A percentile compares a stretch with the other conserved stretches of the same genome.
Evolutionary conservation across 257 asterid species (phyloP).

Genomic region (Gardenia jasminoides): DNA sequence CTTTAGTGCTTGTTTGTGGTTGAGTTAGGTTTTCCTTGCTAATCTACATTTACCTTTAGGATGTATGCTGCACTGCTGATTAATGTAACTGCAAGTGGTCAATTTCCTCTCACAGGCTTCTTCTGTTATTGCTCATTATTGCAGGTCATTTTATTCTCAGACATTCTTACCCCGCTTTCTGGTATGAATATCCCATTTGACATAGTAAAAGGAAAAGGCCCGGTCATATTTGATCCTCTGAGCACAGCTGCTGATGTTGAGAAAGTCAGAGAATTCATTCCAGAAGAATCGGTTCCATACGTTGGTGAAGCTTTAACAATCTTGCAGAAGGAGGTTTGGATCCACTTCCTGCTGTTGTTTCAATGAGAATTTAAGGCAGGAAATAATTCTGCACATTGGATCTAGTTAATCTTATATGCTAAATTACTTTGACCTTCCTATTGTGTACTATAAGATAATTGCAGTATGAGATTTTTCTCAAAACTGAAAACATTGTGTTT

Average conservation of each 20-base stretch:
- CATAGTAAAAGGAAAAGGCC: conserved; percentile 95
- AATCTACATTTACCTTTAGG: not conserved
- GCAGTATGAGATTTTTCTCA: not conserved
- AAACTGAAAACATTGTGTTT: not conserved
- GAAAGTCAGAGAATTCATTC: conserved; percentile 79
- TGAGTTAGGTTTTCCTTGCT: not conserved
- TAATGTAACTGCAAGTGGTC: conserved; percentile 8
- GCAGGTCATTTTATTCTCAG: conserved; percentile 97
- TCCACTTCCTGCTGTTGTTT: not conserved
- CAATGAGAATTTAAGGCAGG: not conserved
- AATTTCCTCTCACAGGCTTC: conserved; percentile 11
- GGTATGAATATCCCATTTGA: conserved; percentile 99
- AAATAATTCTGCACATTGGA: not conserved
- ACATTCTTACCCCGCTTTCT: conserved; percentile 93
- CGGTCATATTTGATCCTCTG: conserved; percentile 84
- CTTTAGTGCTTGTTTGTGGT: not conserved
- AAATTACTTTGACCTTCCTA: not conserved
- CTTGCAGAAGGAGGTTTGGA: conserved; percentile 82
- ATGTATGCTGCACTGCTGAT: not conserved
- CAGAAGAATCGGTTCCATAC: conserved; percentile 90
- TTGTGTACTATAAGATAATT: not conserved
- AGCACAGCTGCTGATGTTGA: conserved; percentile 65
- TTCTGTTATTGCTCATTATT: conserved; percentile 14
- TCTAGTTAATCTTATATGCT: not conserved
- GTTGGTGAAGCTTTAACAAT: conserved; percentile 94